Evolutionary conservation across 2,329 filamentous ascomycete genomes (phyloP).

Genomic region (Trichoderma arundinaceum): DNA sequence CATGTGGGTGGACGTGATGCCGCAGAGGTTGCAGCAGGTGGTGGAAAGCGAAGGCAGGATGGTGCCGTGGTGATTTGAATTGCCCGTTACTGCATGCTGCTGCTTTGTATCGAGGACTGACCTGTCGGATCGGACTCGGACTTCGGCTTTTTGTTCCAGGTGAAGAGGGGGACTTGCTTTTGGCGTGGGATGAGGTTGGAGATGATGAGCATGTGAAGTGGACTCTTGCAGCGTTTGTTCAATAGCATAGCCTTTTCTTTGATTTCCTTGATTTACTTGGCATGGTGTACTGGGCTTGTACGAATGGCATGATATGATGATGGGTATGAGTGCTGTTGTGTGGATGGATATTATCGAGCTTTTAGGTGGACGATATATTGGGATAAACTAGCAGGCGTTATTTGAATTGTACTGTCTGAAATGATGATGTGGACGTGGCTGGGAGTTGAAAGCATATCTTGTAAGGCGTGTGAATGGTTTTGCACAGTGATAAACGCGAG

Average conservation of each 20-base stretch:
- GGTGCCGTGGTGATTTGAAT: constrained; percentile 42
- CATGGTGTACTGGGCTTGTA: too few species aligned
- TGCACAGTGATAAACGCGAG: too few species aligned
- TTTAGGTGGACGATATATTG: not conserved
- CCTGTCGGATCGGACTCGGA: not conserved
- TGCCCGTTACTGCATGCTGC: not conserved
- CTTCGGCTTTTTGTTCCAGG: not conserved
- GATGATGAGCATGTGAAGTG: not conserved
- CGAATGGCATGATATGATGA: not conserved
- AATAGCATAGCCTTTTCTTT: too few species aligned
- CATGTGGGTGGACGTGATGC: constrained; percentile 48
- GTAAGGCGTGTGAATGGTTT: too few species aligned
- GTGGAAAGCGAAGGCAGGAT: constrained; percentile 43
- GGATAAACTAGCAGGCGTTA: not conserved
- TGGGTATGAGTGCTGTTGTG: not conserved
- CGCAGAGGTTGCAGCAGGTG: constrained; percentile 43
- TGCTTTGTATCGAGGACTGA: not conserved
- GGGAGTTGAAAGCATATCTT: too few species aligned
- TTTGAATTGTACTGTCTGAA: not conserved
- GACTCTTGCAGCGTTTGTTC: too few species aligned
- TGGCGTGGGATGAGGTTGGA: not conserved
- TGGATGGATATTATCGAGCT: not conserved
- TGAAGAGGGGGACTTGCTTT: not conserved
- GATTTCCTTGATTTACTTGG: too few species aligned
- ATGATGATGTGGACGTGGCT: too few species aligned